Conservation (phyloP, 2,329 filamentous ascomycete genomes). For the Aspergillus sp. region DNA sequence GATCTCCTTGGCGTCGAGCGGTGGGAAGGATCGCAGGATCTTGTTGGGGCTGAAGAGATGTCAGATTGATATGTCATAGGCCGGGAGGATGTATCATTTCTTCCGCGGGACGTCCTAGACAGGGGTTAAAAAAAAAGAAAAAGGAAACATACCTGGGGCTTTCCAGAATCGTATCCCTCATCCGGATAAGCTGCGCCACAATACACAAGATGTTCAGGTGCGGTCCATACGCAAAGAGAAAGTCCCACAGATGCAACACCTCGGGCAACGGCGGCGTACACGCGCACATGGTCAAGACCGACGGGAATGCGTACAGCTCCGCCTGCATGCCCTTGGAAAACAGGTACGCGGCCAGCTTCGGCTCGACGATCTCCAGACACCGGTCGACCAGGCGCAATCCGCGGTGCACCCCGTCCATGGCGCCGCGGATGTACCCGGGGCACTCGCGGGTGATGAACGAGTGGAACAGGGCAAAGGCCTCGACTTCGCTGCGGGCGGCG, state of each 20-base stretch:
- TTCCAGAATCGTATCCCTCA: constrained; percentile 77
- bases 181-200: constrained; percentile 87
- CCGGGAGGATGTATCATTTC: not conserved
- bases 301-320: constrained; percentile 94
- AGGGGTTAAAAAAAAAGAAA: not conserved
- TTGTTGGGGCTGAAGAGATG: constrained; percentile 72
- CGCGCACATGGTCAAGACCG: constrained; percentile 88
- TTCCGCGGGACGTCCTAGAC: not conserved
- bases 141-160: constrained; percentile 67
- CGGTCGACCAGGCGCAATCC: constrained; percentile 89
- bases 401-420: constrained; percentile 95
- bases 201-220: constrained; percentile 96
- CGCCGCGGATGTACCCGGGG: constrained; percentile 89
- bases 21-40: constrained; percentile 81
- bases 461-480: constrained; percentile 90
- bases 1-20: constrained; percentile 77
- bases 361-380: constrained; percentile 85
- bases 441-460: constrained; percentile 83
- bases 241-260: constrained; percentile 92
- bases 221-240: constrained; percentile 90
- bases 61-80: constrained; percentile 9
- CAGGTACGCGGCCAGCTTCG: constrained; percentile 79
- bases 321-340: constrained; percentile 84
- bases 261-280: constrained; percentile 94
- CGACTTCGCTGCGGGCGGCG: constrained; percentile 86